Evolutionary conservation across 768 basidiomycete species (phyloP).

Genomic region (Amanita rubescens): DNA sequence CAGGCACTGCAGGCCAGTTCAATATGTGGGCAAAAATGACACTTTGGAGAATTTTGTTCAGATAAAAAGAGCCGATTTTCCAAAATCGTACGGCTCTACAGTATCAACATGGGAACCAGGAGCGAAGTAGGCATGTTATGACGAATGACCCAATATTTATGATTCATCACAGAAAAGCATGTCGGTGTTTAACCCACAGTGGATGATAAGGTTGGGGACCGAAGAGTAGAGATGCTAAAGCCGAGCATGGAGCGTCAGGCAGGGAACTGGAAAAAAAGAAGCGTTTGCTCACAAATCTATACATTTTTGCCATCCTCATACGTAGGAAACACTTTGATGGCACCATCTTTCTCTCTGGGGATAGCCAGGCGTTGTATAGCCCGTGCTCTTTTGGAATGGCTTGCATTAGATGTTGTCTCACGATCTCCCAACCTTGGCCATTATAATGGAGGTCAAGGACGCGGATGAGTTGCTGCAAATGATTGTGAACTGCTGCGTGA

Average conservation of each 20-base stretch:
- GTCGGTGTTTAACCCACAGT: conserved; percentile 22
- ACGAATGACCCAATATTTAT: too few relatives aligned
- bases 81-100: too few relatives aligned
- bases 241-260: neutral
- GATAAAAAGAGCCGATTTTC: too few relatives aligned
- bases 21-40: too few relatives aligned
- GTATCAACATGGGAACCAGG: too few relatives aligned
- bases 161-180: too few relatives aligned
- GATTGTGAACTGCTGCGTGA: conserved; percentile 52
- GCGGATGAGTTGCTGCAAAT: conserved; percentile 51
- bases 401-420: conserved; percentile 35
- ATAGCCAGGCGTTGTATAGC: conserved; percentile 44
- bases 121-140: too few relatives aligned
- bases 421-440: conserved; percentile 45
- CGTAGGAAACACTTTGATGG: conserved; percentile 51
- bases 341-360: conserved; percentile 37
- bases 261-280: neutral
- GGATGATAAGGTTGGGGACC: conserved; percentile 49
- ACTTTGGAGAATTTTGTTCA: too few relatives aligned
- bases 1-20: too few relatives aligned
- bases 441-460: conserved; percentile 51
- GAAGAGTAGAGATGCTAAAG: conserved; percentile 48
- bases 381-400: conserved; percentile 40
- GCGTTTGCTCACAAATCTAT: conserved; percentile 39
- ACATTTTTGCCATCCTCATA: conserved; percentile 51